Conservation (phyloP, 805 yeast species). For the Priceomyces fermenticarens region DNA sequence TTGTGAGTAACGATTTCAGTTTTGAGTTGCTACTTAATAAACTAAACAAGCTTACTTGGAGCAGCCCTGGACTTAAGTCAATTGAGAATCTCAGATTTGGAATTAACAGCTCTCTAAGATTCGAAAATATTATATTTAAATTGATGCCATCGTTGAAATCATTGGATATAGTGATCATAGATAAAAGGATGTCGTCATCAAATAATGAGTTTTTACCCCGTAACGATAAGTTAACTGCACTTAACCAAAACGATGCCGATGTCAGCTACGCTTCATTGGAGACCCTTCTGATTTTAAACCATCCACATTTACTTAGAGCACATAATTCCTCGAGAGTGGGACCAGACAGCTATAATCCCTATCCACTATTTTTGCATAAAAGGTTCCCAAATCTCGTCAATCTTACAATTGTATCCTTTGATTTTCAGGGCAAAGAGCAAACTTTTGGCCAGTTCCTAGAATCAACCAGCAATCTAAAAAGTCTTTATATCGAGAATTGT, state of each 20-base stretch:
- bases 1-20: constrained; percentile 23
- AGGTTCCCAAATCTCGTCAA: constrained; percentile 21
- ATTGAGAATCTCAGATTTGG: constrained; percentile 24
- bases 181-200: constrained; percentile 13
- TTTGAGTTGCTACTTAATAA: constrained; percentile 22
- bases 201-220: constrained; percentile 17
- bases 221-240: constrained; percentile 11
- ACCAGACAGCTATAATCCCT: constrained; percentile 19
- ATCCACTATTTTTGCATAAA: constrained; percentile 20
- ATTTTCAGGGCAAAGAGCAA: constrained; percentile 24
- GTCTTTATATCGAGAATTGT: constrained; percentile 33
- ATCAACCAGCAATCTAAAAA: constrained; percentile 13
- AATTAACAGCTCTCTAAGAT: constrained; percentile 19
- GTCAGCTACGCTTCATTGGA: constrained; percentile 9
- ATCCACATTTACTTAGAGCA: constrained; percentile 18
- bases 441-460: constrained; percentile 26
- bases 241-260: background rate
- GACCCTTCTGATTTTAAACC: constrained; percentile 22
- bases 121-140: constrained; percentile 18
- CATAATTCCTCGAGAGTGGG: constrained; percentile 8
- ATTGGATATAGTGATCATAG: constrained; percentile 20
- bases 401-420: constrained; percentile 29
- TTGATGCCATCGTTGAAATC: constrained; percentile 20
- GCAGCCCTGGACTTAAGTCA: constrained; percentile 15
- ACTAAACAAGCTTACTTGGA: constrained; percentile 27